Conservation (phyloP, 495 filamentous ascomycete genomes). For the Sabuloglossum arenarium region DNA sequence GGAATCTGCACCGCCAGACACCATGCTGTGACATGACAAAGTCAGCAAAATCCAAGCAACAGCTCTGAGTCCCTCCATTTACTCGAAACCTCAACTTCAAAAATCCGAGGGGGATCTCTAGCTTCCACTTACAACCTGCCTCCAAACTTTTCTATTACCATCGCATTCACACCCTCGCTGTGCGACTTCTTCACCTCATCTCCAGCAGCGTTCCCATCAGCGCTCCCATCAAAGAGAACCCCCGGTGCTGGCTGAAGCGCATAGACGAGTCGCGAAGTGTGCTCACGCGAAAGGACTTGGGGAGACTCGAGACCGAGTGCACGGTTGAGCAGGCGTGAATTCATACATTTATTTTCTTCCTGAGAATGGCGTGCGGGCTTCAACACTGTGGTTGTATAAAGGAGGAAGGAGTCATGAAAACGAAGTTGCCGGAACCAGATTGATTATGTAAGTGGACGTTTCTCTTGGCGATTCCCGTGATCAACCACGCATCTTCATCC, state of each 20-base stretch:
- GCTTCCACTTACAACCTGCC: constrained; percentile 49
- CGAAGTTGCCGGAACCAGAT: too few relatives aligned
- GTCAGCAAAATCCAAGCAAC: not conserved
- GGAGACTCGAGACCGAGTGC: constrained; percentile 40
- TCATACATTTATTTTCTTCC: constrained; percentile 38
- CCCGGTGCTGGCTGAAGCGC: constrained; percentile 38
- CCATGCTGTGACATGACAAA: constrained; percentile 27
- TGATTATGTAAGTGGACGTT: too few relatives aligned
- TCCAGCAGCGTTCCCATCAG: constrained; percentile 24
- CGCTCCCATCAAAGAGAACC: constrained; percentile 39
- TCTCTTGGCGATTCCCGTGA: too few relatives aligned
- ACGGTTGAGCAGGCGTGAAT: constrained; percentile 54
- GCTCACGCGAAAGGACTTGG: constrained; percentile 36
- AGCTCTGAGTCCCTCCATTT: constrained; percentile 8
- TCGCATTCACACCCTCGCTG: constrained; percentile 49
- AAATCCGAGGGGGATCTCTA: not conserved
- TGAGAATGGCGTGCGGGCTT: not conserved
- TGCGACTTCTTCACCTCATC: constrained; percentile 30
- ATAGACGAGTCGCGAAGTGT: constrained; percentile 37
- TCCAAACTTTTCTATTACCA: constrained; percentile 58
- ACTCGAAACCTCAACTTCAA: not conserved
- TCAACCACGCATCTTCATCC: too few relatives aligned
- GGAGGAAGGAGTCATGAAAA: not conserved
- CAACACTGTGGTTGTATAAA: not conserved
- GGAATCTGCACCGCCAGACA: constrained; percentile 66